phyloP scores from a whole-genome alignment of 2,329 filamentous ascomycete species.

The Calcarisporium arbuscula region DNA sequence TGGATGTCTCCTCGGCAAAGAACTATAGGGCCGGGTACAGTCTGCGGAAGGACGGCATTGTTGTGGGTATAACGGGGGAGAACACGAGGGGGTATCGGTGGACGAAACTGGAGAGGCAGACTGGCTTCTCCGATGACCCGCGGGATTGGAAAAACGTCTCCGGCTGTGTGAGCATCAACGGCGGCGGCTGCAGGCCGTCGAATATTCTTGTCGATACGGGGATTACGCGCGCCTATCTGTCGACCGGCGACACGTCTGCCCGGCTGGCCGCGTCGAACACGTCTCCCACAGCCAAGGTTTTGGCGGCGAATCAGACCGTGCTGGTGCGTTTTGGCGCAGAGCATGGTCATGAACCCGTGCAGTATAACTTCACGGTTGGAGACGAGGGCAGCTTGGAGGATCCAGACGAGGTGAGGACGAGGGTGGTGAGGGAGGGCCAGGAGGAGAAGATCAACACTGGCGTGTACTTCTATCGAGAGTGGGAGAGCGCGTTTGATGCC shows the following conservation, averaged over 20 bases:
- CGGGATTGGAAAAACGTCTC: constrained; percentile 3
- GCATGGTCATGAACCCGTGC: neutral
- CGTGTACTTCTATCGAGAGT: constrained; percentile 1
- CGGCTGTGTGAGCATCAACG: constrained; percentile 3
- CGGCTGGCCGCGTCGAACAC: no score
- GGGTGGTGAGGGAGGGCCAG: constrained; percentile 1
- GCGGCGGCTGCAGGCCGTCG: no score
- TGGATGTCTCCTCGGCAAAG: neutral
- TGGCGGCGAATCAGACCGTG: neutral
- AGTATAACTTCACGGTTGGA: constrained; percentile 12
- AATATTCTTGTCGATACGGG: no score
- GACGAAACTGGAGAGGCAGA: neutral
- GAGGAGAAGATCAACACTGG: constrained; percentile 2
- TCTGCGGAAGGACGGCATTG: neutral
- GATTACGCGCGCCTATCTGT: no score
- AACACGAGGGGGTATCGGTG: constrained; percentile 3
- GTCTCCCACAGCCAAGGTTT: constrained; percentile 1
- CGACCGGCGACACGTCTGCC: no score
- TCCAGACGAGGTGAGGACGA: constrained; percentile 1
- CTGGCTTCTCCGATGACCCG: neutral
- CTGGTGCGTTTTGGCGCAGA: neutral
- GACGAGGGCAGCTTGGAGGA: neutral
- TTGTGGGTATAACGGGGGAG: constrained; percentile 1
- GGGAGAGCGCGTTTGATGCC: constrained; percentile 5
- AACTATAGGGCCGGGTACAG: constrained; percentile 2